Conservation (phyloP, 305 asterid genomes). For the Nicotiana rustica region DNA sequence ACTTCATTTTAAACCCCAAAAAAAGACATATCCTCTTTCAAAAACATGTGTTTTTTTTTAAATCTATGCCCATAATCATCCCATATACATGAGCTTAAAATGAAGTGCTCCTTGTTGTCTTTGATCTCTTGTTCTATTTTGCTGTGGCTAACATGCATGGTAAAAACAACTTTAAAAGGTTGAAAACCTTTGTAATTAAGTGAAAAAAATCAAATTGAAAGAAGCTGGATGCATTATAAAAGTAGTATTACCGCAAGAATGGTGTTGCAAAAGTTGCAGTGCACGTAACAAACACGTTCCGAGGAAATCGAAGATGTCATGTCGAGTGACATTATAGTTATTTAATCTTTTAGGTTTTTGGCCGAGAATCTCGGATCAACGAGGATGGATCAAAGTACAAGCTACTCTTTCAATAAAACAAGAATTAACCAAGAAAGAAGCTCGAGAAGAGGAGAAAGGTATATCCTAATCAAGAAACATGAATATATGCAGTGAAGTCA, state of each 20-base stretch:
- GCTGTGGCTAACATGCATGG: neutral
- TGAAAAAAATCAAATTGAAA: constrained; percentile 29
- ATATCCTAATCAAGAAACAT: constrained; percentile 45
- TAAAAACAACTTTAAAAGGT: neutral
- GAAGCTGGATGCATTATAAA: neutral
- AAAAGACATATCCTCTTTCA: neutral
- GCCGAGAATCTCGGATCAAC: constrained; percentile 27
- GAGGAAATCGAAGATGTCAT: constrained; percentile 44
- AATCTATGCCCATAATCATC: constrained; percentile 4
- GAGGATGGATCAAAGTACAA: neutral
- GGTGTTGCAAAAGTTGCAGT: constrained; percentile 94
- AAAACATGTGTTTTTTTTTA: neutral
- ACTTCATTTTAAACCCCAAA: neutral
- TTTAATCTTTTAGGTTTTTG: neutral
- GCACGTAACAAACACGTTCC: constrained; percentile 84
- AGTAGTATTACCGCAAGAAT: constrained; percentile 71
- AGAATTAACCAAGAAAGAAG: constrained; percentile 20
- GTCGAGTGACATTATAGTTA: constrained; percentile 58
- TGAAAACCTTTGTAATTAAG: neutral
- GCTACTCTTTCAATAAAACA: neutral
- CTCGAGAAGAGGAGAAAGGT: constrained; percentile 31
- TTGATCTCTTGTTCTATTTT: neutral
- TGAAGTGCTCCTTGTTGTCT: neutral
- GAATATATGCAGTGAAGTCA: constrained; percentile 20
- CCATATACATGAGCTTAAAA: neutral